phyloP scores from a whole-genome alignment of 202 grass and related monocot species.

The Schoenoplectus triqueter region DNA sequence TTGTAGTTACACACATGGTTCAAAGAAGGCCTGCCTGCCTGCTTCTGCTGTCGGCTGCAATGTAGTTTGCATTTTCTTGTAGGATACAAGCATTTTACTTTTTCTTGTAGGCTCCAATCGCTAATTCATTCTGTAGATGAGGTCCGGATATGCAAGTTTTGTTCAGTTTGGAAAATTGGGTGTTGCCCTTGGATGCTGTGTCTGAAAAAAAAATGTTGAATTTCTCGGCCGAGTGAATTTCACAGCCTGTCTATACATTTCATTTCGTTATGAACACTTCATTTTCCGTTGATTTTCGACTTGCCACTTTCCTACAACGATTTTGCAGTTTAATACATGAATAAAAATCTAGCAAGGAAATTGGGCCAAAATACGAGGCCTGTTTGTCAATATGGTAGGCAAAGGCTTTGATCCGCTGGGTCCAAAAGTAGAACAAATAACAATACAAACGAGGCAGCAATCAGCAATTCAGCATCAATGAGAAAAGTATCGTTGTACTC shows the following conservation, averaged over 20 bases:
- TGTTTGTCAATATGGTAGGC: background rate
- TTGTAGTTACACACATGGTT: slow-evolving; percentile 33
- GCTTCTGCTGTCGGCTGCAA: too few relatives aligned
- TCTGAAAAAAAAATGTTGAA: background rate
- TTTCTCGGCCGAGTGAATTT: background rate
- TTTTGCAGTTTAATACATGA: too few relatives aligned
- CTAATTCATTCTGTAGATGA: background rate
- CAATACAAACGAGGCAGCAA: background rate
- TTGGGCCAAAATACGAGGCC: background rate
- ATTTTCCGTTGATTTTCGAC: too few relatives aligned
- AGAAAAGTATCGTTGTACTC: too few relatives aligned
- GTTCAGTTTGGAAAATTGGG: background rate
- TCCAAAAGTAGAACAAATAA: background rate
- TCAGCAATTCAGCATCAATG: too few relatives aligned
- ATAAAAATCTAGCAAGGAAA: background rate
- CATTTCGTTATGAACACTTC: too few relatives aligned
- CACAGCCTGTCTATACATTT: too few relatives aligned
- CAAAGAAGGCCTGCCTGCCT: slow-evolving; percentile 73
- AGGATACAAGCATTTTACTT: slow-evolving; percentile 27
- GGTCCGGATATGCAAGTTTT: background rate
- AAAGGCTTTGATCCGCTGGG: background rate
- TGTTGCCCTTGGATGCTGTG: background rate
- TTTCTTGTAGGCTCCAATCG: background rate
- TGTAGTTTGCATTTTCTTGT: slow-evolving; percentile 27
- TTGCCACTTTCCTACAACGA: too few relatives aligned